Conservation (phyloP, 768 basidiomycete genomes). For the Kwoniella heveanensis region DNA sequence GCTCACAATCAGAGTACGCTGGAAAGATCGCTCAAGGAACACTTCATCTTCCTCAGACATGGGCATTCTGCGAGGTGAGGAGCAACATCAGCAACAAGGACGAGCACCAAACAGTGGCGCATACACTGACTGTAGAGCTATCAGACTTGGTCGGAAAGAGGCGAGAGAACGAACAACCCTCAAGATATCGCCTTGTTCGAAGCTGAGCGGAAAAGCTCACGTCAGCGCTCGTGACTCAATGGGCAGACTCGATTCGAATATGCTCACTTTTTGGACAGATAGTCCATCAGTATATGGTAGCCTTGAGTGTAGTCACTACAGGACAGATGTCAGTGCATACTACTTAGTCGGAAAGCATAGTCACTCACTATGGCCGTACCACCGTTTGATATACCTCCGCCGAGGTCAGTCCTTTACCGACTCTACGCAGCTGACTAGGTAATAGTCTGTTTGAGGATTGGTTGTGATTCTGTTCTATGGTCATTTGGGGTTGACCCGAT, state of each 20-base stretch:
- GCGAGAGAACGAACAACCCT: conserved; percentile 92
- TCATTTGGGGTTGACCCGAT: background rate
- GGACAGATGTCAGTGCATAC: conserved; percentile 6
- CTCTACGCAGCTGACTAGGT: conserved; percentile 2
- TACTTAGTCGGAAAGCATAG: background rate
- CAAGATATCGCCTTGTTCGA: conserved; percentile 93
- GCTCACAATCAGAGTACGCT: conserved; percentile 81
- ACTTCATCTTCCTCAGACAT: conserved; percentile 93
- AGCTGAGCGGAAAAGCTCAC: conserved; percentile 64
- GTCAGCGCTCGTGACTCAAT: too few relatives aligned
- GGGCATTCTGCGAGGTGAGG: conserved; percentile 67
- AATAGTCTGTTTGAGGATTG: background rate
- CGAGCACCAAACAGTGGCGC: too few relatives aligned
- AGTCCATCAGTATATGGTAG: conserved; percentile 95
- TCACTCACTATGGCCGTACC: conserved; percentile 66
- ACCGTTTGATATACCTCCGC: conserved; percentile 67
- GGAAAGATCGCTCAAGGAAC: conserved; percentile 94
- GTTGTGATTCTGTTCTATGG: conserved; percentile 1
- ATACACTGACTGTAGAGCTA: conserved; percentile 71
- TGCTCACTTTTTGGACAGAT: conserved; percentile 68
- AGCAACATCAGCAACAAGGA: background rate
- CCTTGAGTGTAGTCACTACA: conserved; percentile 83
- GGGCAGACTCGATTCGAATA: too few relatives aligned
- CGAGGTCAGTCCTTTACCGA: conserved; percentile 30
- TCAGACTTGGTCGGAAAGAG: conserved; percentile 92